A percentile compares a stretch with the other conserved stretches of the same genome.
Evolutionary conservation across 805 yeast genomes (phyloP).

Genomic region (Hanseniaspora occidentalis): DNA sequence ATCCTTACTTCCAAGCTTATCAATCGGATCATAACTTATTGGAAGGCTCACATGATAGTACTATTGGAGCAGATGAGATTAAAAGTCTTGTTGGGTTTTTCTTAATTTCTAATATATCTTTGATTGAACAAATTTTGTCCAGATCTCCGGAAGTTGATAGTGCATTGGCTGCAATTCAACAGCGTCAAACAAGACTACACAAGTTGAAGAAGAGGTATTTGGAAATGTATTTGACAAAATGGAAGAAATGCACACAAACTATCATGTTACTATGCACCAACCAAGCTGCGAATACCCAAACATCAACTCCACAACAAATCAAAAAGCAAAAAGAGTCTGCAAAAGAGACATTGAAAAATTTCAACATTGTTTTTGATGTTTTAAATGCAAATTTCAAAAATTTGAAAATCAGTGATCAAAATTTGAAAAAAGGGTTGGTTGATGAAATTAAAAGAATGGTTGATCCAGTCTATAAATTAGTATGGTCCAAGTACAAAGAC

Average conservation of each 20-base stretch:
- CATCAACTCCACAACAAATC: constrained; percentile 33
- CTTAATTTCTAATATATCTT: constrained; percentile 54
- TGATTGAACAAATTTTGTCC: constrained; percentile 55
- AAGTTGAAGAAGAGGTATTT: constrained; percentile 62
- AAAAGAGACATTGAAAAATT: constrained; percentile 73
- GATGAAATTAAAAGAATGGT: constrained; percentile 63
- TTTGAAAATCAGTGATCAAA: constrained; percentile 53
- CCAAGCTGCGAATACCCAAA: constrained; percentile 51
- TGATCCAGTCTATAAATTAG: constrained; percentile 72
- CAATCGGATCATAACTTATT: constrained; percentile 8
- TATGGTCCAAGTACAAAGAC: constrained; percentile 50
- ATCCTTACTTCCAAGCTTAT: constrained; percentile 9
- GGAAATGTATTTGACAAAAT: constrained; percentile 57
- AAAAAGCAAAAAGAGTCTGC: constrained; percentile 71
- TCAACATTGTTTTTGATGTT: constrained; percentile 72
- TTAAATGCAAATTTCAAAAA: constrained; percentile 32
- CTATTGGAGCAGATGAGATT: constrained; percentile 12
- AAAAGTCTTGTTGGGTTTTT: constrained; percentile 49
- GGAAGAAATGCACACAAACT: constrained; percentile 69
- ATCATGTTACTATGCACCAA: constrained; percentile 5
- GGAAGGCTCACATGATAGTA: neutral
- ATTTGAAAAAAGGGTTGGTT: constrained; percentile 47
- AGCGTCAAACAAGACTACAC: constrained; percentile 51
- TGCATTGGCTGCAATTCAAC: constrained; percentile 35
- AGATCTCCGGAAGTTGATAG: constrained; percentile 38